Percentiles rank a stretch among this genome's conserved stretches.
These are phyloP conservation scores for Aspergillus sp. DNA, from an alignment of 2,329 filamentous ascomycete species.

Conservation along the genomic window DNA sequence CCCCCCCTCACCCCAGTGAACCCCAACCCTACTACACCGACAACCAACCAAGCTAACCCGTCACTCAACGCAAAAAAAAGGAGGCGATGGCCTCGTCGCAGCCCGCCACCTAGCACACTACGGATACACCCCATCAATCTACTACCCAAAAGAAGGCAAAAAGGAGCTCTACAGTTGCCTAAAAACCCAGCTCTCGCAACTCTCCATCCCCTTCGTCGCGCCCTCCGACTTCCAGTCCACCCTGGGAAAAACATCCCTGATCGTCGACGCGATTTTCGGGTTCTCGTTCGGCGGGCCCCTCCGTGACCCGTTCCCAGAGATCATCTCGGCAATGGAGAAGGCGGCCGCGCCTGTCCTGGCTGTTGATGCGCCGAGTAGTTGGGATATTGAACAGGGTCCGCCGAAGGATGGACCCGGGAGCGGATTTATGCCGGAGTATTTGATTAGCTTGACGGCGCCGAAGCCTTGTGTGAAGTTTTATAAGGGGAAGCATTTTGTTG, in stretches of 20 bases:
- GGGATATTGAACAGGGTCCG: conserved; percentile 87
- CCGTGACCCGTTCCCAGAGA: conserved; percentile 82
- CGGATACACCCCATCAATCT: conserved; percentile 83
- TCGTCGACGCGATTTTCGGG: conserved; percentile 92
- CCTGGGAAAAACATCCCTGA: conserved; percentile 68
- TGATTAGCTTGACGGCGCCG: conserved; percentile 89
- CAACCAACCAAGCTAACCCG: background rate
- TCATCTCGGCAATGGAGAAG: conserved; percentile 74
- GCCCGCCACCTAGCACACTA: conserved; percentile 90
- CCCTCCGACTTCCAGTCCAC: conserved; percentile 71
- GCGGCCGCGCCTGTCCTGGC: conserved; percentile 76
- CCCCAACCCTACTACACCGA: background rate
- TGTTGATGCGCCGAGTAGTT: conserved; percentile 90
- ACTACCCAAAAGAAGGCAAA: conserved; percentile 89
- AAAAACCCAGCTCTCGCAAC: conserved; percentile 77
- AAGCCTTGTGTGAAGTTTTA: conserved; percentile 88
- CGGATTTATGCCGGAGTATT: conserved; percentile 73
- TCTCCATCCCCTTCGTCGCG: conserved; percentile 70
- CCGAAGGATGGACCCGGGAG: conserved; percentile 74
- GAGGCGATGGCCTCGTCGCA: conserved; percentile 91
- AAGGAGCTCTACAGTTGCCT: conserved; percentile 80
- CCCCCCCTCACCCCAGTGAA: background rate
- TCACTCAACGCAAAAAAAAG: conserved; percentile 46
- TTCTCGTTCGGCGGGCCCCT: conserved; percentile 93
- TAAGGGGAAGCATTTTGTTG: conserved; percentile 84